Base-by-base conservation (phyloP, 257 asterid species). In the Petunia axillaris region DNA sequence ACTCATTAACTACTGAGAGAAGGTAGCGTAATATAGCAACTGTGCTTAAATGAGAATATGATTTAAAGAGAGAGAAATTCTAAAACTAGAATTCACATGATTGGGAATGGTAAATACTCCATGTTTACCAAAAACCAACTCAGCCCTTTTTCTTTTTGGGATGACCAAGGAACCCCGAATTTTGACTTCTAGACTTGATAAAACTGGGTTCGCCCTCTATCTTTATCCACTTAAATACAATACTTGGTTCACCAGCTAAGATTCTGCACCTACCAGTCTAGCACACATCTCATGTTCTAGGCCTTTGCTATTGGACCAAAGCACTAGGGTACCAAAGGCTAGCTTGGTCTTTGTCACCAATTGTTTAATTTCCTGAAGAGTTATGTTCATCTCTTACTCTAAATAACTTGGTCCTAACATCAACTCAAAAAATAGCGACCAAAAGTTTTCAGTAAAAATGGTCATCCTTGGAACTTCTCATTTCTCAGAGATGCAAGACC, bases 1-100 rank as follows among this genome's bases (percentile, higher is more conserved):
- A 46, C 43, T 71, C 77, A 71, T 71, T 71, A n/a, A 40, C 43
- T 71, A 48, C 25, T 71, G 48, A 70, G 77, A 71, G 59, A 48
- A 52, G 40, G 41, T 71, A 48, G 59, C 60, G 35, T 71, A 71
- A 71, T 48, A 46, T 70, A 70, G 40, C 14, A 46, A 37, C 8
- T 71, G 10, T 11, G 16, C 73, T 14, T 25, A 39, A 13, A 44
- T 16, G 38, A 70, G 44, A 68, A 70, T 70, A 41, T 10, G 58
- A 44, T 46, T 16, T 70, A 46, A 70, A 52, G 9, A 58, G 46
- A 44, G 76, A 44, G 40, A 44, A 70, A 44, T 70, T 16, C 76
- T 25, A 44, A 8, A 44, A 44, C 58, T 16, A 44, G 5, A 68
- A 46, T 16, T 68, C 58, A 44, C 76, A 68, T 68, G 58, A 44